A percentile compares a stretch with the other conserved stretches of the same genome.
phyloP scores from a whole-genome alignment of 805 yeast species.

The Monosporozyma servazzii region DNA sequence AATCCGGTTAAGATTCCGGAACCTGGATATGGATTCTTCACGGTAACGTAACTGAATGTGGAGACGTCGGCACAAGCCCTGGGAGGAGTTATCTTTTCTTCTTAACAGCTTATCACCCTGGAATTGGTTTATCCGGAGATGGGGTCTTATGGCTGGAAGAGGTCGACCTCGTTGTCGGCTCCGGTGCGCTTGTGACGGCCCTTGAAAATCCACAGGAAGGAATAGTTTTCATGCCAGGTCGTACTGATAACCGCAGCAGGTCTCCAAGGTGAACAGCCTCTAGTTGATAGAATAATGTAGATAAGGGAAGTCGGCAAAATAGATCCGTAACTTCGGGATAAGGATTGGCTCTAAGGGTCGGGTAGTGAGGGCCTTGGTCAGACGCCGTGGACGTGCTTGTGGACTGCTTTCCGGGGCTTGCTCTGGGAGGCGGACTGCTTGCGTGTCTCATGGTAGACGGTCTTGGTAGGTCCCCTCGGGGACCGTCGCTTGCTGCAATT shows the following conservation, averaged over 20 bases:
- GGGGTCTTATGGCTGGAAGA: slow-evolving; percentile 35
- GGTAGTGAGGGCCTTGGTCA: slow-evolving; percentile 33
- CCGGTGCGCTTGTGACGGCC: slow-evolving; percentile 36
- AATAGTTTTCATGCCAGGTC: slow-evolving; percentile 35
- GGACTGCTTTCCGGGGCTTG: slow-evolving; percentile 22
- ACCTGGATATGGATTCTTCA: slow-evolving; percentile 36
- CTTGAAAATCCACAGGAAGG: slow-evolving; percentile 36
- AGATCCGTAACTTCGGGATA: slow-evolving; percentile 37
- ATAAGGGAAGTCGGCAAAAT: slow-evolving; percentile 38
- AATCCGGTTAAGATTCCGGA: slow-evolving; percentile 38
- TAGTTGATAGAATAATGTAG: slow-evolving; percentile 37
- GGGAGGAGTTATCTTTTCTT: slow-evolving; percentile 38
- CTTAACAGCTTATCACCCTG: slow-evolving; percentile 36
- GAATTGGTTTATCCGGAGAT: slow-evolving; percentile 36
- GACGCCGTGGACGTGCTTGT: slow-evolving; percentile 28
- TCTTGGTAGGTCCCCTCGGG: slow-evolving; percentile 22
- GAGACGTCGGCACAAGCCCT: slow-evolving; percentile 29
- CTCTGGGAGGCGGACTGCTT: slow-evolving; percentile 21
- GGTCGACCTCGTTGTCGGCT: slow-evolving; percentile 31
- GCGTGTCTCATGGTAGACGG: slow-evolving; percentile 24
- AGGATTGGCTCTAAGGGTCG: slow-evolving; percentile 38
- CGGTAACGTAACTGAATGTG: slow-evolving; percentile 36
- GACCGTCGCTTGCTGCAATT: slow-evolving; percentile 26
- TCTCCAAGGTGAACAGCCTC: slow-evolving; percentile 40
- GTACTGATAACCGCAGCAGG: slow-evolving; percentile 39